Conservation (phyloP, 495 filamentous ascomycete genomes). For the Cryomyces antarcticus region DNA sequence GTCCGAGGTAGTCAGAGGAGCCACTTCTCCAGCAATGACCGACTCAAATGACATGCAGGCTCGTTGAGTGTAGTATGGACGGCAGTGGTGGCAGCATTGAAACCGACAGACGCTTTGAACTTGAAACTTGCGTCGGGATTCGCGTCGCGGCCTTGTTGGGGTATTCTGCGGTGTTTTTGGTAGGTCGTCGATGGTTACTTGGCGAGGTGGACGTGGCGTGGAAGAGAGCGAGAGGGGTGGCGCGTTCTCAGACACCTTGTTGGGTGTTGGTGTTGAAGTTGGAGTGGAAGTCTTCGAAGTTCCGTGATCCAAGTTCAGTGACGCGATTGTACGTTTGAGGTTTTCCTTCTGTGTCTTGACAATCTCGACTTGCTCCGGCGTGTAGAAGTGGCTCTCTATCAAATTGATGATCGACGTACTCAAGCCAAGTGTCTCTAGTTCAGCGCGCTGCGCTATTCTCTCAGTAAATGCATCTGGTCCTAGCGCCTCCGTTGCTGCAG, state of each 20-base stretch:
- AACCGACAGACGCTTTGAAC: conserved; percentile 7
- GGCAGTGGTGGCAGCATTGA: conserved; percentile 17
- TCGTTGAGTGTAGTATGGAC: conserved; percentile 19
- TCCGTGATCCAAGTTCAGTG: no score
- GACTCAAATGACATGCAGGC: conserved; percentile 16
- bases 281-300: neutral
- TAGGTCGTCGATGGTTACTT: no score
- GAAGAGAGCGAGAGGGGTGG: no score
- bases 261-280: no score
- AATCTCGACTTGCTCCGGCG: conserved; percentile 8
- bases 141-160: no score
- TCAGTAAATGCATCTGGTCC: no score
- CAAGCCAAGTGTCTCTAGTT: conserved; percentile 6
- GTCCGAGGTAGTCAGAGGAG: conserved; percentile 11
- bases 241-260: no score
- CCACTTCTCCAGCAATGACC: conserved; percentile 7
- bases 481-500: no score
- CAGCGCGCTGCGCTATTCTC: neutral
- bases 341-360: conserved; percentile 10
- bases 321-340: conserved; percentile 3
- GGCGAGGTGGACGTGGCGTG: no score
- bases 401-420: conserved; percentile 5
- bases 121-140: no score
- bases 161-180: no score
- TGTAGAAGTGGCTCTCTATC: conserved; percentile 7